Percentiles rank a stretch among this genome's conserved stretches.
phyloP scores from a whole-genome alignment of 2,329 filamentous ascomycete genomes.

The Hypomyces rosellus region DNA sequence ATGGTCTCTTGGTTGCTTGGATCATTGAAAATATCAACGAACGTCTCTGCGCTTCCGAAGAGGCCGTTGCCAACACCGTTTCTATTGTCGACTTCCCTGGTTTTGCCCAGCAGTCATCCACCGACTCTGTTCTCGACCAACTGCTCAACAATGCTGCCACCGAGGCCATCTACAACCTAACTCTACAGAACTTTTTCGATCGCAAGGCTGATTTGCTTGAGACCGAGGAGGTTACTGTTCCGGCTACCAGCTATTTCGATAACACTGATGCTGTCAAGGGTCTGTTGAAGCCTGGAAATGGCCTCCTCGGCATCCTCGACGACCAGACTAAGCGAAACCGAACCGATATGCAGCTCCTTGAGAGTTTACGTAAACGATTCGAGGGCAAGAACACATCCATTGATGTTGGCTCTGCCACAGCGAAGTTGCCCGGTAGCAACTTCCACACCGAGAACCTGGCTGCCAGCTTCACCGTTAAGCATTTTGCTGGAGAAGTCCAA shows the following conservation, averaged over 20 bases:
- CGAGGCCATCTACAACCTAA: conserved; percentile 88
- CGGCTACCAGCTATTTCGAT: conserved; percentile 94
- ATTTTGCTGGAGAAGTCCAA: conserved; percentile 95
- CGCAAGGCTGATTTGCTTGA: conserved; percentile 89
- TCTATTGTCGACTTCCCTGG: conserved; percentile 96
- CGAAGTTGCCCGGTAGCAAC: conserved; percentile 79
- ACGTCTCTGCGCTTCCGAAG: conserved; percentile 77
- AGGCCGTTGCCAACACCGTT: conserved; percentile 85
- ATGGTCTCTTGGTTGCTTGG: conserved; percentile 88
- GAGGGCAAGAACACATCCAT: conserved; percentile 93
- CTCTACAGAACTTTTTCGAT: conserved; percentile 93
- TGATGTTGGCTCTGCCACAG: conserved; percentile 65
- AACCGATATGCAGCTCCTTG: conserved; percentile 82
- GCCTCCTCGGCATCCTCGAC: conserved; percentile 87
- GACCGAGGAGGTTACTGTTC: conserved; percentile 83
- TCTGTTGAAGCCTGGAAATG: conserved; percentile 86
- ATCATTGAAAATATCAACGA: conserved; percentile 92
- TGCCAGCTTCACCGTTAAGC: conserved; percentile 81
- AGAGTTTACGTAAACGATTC: conserved; percentile 87
- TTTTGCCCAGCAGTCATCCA: conserved; percentile 78
- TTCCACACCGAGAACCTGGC: conserved; percentile 77
- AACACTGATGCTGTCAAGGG: conserved; percentile 93
- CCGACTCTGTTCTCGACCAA: conserved; percentile 82
- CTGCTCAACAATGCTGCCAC: conserved; percentile 90
- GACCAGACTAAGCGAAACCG: conserved; percentile 89